Percentiles rank a stretch among this genome's conserved stretches.
These are phyloP conservation scores for Nidularia sp. DNA, from an alignment of 768 basidiomycete genomes.

Conservation along the genomic window DNA sequence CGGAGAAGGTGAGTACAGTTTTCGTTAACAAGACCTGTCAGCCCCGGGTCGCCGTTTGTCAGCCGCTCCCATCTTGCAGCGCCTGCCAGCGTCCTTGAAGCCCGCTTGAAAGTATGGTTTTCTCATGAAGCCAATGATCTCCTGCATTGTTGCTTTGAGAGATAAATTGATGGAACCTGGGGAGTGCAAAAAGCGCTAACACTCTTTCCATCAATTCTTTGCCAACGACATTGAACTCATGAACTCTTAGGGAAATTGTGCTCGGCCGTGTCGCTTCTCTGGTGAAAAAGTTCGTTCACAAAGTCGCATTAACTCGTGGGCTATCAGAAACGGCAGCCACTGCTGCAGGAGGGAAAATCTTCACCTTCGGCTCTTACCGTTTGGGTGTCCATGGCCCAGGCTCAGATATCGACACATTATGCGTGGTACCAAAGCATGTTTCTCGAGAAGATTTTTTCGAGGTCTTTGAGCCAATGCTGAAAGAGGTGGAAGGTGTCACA, in stretches of 20 bases:
- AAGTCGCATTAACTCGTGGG: constrained; percentile 73
- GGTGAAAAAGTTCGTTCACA: constrained; percentile 90
- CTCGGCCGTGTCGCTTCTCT: constrained; percentile 85
- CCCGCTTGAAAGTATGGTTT: too few relatives aligned
- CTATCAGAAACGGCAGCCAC: constrained; percentile 84
- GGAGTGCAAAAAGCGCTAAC: too few relatives aligned
- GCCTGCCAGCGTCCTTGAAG: too few relatives aligned
- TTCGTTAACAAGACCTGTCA: too few relatives aligned
- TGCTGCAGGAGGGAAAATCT: constrained; percentile 96
- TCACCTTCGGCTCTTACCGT: constrained; percentile 97
- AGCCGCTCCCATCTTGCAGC: too few relatives aligned
- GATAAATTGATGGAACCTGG: too few relatives aligned
- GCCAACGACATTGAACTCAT: background rate
- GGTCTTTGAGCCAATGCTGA: constrained; percentile 85
- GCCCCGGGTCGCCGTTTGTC: too few relatives aligned
- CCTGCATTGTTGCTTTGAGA: too few relatives aligned
- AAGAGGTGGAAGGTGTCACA: constrained; percentile 73
- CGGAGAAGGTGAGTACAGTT: constrained; percentile 72
- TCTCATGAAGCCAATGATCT: too few relatives aligned
- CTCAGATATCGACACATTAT: constrained; percentile 96
- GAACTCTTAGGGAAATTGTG: constrained; percentile 77
- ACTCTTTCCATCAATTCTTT: too few relatives aligned
- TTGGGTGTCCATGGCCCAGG: constrained; percentile 96
- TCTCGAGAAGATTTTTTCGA: constrained; percentile 95
- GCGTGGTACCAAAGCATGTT: constrained; percentile 96